Percentiles rank a stretch among this genome's conserved stretches.
These are phyloP conservation scores for Fraxinus platypoda DNA, from an alignment of 305 asterid genomes.

Conservation along the genomic window DNA sequence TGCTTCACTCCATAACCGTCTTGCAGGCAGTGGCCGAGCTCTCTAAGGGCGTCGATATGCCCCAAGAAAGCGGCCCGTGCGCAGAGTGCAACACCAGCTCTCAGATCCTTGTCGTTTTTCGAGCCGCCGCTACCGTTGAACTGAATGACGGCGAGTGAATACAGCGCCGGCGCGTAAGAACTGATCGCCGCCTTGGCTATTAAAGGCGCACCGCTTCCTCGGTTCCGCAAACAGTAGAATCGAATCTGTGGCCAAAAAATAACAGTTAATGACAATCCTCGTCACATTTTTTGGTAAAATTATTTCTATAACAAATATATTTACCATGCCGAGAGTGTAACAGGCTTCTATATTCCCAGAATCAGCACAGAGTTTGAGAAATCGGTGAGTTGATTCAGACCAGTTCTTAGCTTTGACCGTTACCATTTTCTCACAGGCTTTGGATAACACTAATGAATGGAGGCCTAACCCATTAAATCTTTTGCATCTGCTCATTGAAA, in stretches of 20 bases:
- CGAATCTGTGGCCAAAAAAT: constrained; percentile 50
- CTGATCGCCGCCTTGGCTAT: constrained; percentile 76
- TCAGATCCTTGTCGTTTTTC: constrained; percentile 79
- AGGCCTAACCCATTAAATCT: constrained; percentile 54
- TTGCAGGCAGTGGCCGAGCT: constrained; percentile 98
- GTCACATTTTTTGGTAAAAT: not conserved
- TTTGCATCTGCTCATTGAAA: constrained; percentile 51
- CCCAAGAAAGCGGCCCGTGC: constrained; percentile 98
- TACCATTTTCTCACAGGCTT: constrained; percentile 45
- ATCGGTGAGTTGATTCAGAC: constrained; percentile 58
- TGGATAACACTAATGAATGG: constrained; percentile 47
- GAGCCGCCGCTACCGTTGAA: constrained; percentile 98
- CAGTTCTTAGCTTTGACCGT: constrained; percentile 52
- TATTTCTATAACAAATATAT: constrained; percentile 14
- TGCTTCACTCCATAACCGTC: constrained; percentile 98
- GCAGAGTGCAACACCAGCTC: constrained; percentile 90
- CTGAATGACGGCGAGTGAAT: constrained; percentile 87
- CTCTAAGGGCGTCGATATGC: constrained; percentile 90
- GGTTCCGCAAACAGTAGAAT: constrained; percentile 58
- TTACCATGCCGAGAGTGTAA: constrained; percentile 64
- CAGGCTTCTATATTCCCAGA: constrained; percentile 63
- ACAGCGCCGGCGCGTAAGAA: constrained; percentile 82
- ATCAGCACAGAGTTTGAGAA: constrained; percentile 64
- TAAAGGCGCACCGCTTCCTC: constrained; percentile 62
- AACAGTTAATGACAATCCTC: not conserved